Percentiles rank a stretch among this genome's conserved stretches.
Evolutionary conservation across 2,329 filamentous ascomycete genomes (phyloP).

Genomic region (Arthroderma sp.): DNA sequence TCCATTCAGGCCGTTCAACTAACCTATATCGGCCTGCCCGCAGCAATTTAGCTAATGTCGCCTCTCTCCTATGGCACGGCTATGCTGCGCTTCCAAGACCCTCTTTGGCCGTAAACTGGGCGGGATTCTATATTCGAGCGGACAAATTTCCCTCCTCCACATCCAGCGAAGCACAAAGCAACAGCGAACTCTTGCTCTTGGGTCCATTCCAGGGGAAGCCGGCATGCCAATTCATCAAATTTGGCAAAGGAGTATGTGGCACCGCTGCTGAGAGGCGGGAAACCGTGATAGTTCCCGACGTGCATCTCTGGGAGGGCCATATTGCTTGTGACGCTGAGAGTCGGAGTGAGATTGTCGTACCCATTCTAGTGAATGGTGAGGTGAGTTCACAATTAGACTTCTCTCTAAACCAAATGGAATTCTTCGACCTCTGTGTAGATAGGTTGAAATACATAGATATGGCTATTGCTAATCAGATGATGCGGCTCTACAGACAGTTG

Average conservation of each 20-base stretch:
- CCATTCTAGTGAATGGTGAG: conserved; percentile 29
- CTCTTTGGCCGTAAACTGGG: conserved; percentile 35
- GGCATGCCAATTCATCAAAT: conserved; percentile 35
- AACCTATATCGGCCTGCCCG: too few species aligned
- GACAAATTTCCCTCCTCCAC: conserved; percentile 27
- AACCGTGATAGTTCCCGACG: conserved; percentile 32
- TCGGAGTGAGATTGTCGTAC: conserved; percentile 38
- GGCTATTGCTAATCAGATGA: too few species aligned
- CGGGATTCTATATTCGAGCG: conserved; percentile 35
- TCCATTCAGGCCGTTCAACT: too few species aligned
- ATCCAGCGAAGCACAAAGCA: conserved; percentile 10
- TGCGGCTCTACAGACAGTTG: conserved; percentile 25
- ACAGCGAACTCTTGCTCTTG: conserved; percentile 23
- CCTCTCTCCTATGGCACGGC: conserved; percentile 38
- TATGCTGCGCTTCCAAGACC: conserved; percentile 32
- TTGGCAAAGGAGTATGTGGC: conserved; percentile 36
- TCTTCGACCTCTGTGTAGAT: too few species aligned
- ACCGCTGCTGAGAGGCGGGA: conserved; percentile 27
- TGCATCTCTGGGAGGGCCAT: conserved; percentile 33
- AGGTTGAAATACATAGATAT: too few species aligned
- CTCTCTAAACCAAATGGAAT: too few species aligned
- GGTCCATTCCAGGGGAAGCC: conserved; percentile 38
- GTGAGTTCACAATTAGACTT: conserved; percentile 15
- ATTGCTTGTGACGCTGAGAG: conserved; percentile 38
- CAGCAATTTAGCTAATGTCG: conserved; percentile 35